Percentiles rank a stretch among this genome's conserved stretches.
Evolutionary conservation across 106 monocot species (phyloP).

Genomic region (Allium cepa): DNA sequence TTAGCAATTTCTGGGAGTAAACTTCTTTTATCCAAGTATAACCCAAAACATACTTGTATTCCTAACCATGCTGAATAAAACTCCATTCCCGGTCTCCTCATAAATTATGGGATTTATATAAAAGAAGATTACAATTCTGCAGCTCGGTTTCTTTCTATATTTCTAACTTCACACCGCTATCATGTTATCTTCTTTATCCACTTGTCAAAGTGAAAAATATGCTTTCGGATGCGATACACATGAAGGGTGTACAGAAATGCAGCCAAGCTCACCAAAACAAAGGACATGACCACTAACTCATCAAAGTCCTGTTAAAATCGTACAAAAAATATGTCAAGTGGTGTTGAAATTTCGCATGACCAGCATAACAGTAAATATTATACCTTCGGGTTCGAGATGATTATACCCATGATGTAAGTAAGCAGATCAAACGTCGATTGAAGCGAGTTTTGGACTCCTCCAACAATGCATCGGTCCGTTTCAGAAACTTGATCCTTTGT

Average conservation of each 20-base stretch:
- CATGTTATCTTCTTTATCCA: conserved; percentile 10
- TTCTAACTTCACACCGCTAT: too few relatives aligned
- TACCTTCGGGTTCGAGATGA: conserved; percentile 75
- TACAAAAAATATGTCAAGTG: not conserved
- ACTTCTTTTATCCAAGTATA: too few relatives aligned
- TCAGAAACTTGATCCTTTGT: conserved; percentile 76
- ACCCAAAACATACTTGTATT: too few relatives aligned
- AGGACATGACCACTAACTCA: conserved; percentile 62
- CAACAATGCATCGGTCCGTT: conserved; percentile 79
- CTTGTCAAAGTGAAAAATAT: conserved; percentile 81
- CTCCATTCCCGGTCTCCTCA: too few relatives aligned
- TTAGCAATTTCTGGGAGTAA: too few relatives aligned
- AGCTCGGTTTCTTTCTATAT: too few relatives aligned
- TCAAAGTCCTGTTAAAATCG: conserved; percentile 62
- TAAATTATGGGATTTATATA: too few relatives aligned
- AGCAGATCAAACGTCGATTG: conserved; percentile 83
- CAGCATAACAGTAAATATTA: too few relatives aligned
- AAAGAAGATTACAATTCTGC: too few relatives aligned
- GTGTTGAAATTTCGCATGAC: not conserved
- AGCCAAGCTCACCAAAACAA: conserved; percentile 55
- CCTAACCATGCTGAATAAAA: too few relatives aligned
- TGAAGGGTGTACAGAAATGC: conserved; percentile 68
- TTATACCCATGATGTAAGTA: conserved; percentile 77
- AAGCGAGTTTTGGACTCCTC: conserved; percentile 90
- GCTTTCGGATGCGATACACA: conserved; percentile 65